Percentiles rank a stretch among this genome's conserved stretches.
These are phyloP conservation scores for Pythium chondricola DNA, from an alignment of 352 stramenopile genomes.

Conservation along the genomic window DNA sequence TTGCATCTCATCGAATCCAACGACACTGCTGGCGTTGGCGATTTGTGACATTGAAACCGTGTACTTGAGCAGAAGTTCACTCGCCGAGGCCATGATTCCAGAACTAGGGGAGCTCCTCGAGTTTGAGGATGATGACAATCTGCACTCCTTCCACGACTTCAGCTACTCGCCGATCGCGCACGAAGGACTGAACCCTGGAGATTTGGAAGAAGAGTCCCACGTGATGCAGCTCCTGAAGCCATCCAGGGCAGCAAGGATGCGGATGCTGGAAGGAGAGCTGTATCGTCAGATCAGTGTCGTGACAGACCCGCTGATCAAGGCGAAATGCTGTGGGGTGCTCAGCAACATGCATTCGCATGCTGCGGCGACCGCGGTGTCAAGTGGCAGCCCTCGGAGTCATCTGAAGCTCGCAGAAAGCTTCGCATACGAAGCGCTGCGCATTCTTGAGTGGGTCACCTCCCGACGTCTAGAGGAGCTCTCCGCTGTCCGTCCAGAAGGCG, in stretches of 20 bases:
- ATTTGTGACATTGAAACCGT: slow-evolving; percentile 78
- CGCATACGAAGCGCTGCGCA: slow-evolving; percentile 65
- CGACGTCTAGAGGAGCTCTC: slow-evolving; percentile 20
- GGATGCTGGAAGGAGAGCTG: slow-evolving; percentile 8
- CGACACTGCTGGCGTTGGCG: slow-evolving; percentile 60
- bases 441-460: slow-evolving; percentile 53
- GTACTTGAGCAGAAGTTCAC: slow-evolving; percentile 68
- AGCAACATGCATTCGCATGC: slow-evolving; percentile 46
- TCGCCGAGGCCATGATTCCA: slow-evolving; percentile 58
- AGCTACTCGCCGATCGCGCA: not conserved
- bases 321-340: slow-evolving; percentile 60
- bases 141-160: slow-evolving; percentile 5
- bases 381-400: slow-evolving; percentile 25
- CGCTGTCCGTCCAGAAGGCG: slow-evolving; percentile 5
- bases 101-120: slow-evolving; percentile 66
- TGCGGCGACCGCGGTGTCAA: slow-evolving; percentile 30
- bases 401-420: slow-evolving; percentile 58
- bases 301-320: slow-evolving; percentile 61
- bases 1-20: slow-evolving; percentile 39
- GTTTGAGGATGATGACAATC: slow-evolving; percentile 66
- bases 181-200: too few species aligned
- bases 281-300: slow-evolving; percentile 13
- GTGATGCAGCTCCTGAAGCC: slow-evolving; percentile 50
- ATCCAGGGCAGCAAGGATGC: slow-evolving; percentile 16
- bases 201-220: not conserved